A percentile compares a stretch with the other conserved stretches of the same genome.
phyloP scores from a whole-genome alignment of 768 basidiomycete species.

The Gloeopeniophorella convolvens region DNA sequence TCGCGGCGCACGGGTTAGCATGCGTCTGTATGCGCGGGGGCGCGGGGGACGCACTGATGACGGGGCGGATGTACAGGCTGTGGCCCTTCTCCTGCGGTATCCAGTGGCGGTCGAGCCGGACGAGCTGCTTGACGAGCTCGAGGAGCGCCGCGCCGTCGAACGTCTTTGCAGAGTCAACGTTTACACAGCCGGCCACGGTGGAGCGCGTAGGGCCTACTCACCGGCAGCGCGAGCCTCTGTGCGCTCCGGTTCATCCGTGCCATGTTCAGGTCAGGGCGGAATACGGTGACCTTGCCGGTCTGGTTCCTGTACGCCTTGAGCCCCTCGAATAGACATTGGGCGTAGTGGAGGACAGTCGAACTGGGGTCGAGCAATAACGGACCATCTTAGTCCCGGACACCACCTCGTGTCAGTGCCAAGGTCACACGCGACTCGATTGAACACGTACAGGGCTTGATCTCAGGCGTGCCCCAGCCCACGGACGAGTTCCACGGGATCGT shows the following conservation, averaged over 20 bases:
- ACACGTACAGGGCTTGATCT: constrained; percentile 38
- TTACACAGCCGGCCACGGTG: background rate
- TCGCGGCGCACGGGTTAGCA: background rate
- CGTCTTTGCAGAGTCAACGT: constrained; percentile 23
- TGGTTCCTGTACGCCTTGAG: constrained; percentile 45
- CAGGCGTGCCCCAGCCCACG: constrained; percentile 39
- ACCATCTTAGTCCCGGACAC: constrained; percentile 29
- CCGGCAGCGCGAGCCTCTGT: constrained; percentile 32
- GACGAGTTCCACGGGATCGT: constrained; percentile 34
- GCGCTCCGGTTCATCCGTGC: constrained; percentile 43
- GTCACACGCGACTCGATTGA: background rate
- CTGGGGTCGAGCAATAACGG: constrained; percentile 44
- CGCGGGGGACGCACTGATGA: constrained; percentile 24
- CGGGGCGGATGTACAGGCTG: constrained; percentile 46
- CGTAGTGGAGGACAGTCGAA: constrained; percentile 48
- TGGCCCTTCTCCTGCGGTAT: constrained; percentile 43
- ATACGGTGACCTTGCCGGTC: constrained; percentile 38
- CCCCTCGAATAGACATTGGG: constrained; percentile 44
- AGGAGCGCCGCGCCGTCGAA: constrained; percentile 39
- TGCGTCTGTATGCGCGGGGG: background rate
- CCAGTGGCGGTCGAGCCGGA: constrained; percentile 40
- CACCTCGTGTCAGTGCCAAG: background rate
- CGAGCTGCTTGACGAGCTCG: constrained; percentile 42
- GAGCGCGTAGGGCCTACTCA: constrained; percentile 7
- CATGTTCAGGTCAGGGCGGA: constrained; percentile 52